These are phyloP conservation scores for Helotiales sp. DNA, from an alignment of 2,329 filamentous ascomycete genomes.

Conservation along the genomic window DNA sequence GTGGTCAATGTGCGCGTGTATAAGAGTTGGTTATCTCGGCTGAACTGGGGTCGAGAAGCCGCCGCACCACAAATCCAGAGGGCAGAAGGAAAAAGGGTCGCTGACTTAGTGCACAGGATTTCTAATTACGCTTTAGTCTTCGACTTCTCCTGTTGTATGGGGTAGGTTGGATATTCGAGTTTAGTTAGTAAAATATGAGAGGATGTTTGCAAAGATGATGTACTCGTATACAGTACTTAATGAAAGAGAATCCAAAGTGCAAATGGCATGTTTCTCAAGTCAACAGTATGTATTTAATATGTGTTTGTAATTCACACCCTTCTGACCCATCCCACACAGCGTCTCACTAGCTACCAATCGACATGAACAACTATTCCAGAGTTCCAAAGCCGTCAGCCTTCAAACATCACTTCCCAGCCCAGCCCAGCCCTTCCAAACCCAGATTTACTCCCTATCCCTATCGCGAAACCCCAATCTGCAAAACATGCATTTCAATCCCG, in stretches of 20 bases:
- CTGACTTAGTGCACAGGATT: slow-evolving; percentile 9
- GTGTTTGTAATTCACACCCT: no score
- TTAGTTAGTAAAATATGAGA: no score
- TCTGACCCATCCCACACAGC: background rate
- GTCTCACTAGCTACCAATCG: background rate
- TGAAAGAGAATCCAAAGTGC: no score
- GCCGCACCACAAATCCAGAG: no score
- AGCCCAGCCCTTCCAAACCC: background rate
- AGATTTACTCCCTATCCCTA: background rate
- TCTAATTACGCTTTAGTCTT: slow-evolving; percentile 18
- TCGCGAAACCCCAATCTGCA: background rate
- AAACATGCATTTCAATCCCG: background rate
- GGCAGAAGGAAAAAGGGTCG: background rate
- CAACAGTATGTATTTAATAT: background rate
- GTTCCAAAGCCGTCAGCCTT: background rate
- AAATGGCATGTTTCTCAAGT: no score
- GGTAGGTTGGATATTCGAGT: no score
- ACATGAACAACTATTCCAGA: background rate
- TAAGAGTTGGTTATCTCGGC: no score
- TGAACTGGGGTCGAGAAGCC: no score
- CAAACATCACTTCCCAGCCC: background rate
- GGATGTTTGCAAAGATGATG: no score
- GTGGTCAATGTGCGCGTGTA: no score
- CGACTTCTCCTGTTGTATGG: no score
- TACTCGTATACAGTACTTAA: no score